These are phyloP conservation scores for Aureobasidium sp. DNA, from an alignment of 2,329 filamentous ascomycete genomes.

Conservation along the genomic window DNA sequence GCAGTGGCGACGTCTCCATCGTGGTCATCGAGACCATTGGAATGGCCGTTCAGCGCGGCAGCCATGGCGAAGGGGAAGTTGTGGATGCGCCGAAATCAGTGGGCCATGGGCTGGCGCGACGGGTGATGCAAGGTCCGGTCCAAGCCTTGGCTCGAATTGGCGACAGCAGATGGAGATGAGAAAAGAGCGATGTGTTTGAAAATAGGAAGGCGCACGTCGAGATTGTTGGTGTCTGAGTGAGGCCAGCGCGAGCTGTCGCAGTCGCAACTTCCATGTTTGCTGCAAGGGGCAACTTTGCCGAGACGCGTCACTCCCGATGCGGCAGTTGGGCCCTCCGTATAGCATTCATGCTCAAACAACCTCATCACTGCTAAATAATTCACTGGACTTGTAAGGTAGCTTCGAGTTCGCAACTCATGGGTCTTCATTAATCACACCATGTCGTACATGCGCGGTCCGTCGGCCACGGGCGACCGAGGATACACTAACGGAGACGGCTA, in stretches of 20 bases:
- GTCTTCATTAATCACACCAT: not conserved
- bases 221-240: not conserved
- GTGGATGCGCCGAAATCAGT: slow-evolving; percentile 10
- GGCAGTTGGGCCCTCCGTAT: not conserved
- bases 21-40: slow-evolving; percentile 47
- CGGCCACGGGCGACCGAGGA: slow-evolving; percentile 19
- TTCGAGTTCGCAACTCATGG: not conserved
- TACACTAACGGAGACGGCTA: slow-evolving; percentile 34
- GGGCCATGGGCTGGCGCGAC: slow-evolving; percentile 7
- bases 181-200: not conserved
- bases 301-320: slow-evolving; percentile 9
- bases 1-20: slow-evolving; percentile 29
- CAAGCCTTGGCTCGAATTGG: not conserved
- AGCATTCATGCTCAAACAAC: not conserved
- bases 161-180: not conserved
- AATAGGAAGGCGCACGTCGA: not conserved
- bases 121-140: not conserved
- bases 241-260: slow-evolving; percentile 4
- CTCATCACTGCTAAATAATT: not conserved
- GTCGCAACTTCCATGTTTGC: not conserved
- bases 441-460: slow-evolving; percentile 12
- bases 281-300: not conserved
- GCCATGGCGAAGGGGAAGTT: slow-evolving; percentile 37
- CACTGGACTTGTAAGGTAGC: not conserved
- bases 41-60: slow-evolving; percentile 42